Evolutionary conservation across 495 filamentous ascomycete genomes (phyloP), one percentile per base, ranked within the genome.

Genomic region (Staphylotrichum longicolle): DNA sequence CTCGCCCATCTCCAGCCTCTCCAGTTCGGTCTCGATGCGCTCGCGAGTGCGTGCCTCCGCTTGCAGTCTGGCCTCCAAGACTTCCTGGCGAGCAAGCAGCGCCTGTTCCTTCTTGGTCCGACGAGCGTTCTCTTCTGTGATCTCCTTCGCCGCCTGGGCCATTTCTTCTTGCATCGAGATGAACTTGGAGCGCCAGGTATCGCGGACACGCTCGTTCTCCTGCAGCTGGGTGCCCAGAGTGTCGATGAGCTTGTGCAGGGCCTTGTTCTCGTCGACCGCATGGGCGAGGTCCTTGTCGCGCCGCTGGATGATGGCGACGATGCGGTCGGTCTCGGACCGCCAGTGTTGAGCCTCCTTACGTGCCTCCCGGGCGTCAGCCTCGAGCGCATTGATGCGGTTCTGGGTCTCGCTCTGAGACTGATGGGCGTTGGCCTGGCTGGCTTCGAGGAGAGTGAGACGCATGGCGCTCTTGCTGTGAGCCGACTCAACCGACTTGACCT

Each of bases 121-220:
- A 30, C 81, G 77, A n/a, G 86, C 83, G 68, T 91, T 91, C 69
- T 96, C 91, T 58, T 86, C 83, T 14, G 85, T 84, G 57, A 96
- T 85, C 55, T 95, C 87, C 47, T 82, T 80, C 57, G 88, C 86
- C n/a, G 89, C 85, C 54, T 75, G 78, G 10, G 85, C 82, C 87
- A 98, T 91, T 58, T 96, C 90, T 64, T 88, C 83, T 75, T 96
- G 91, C 51, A 98, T 75, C 56, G 80, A 82, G 65, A 91, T 84
- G 67, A 96, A 87, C 70, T 92, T 93, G 68, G 81, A 79, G 63
- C 89, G 85, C 77, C 96, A 88, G 66, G 78, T 83, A 65, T 92
- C 88, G 55, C 91, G 86, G 63, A 88, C 82, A 63, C 85, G 83
- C 70, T 90, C 85, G 71, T 87, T 90, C 73, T 97, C 93, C 74